Base-by-base conservation (phyloP, 2,329 filamentous ascomycete species). In the Zasmidium cellare region DNA sequence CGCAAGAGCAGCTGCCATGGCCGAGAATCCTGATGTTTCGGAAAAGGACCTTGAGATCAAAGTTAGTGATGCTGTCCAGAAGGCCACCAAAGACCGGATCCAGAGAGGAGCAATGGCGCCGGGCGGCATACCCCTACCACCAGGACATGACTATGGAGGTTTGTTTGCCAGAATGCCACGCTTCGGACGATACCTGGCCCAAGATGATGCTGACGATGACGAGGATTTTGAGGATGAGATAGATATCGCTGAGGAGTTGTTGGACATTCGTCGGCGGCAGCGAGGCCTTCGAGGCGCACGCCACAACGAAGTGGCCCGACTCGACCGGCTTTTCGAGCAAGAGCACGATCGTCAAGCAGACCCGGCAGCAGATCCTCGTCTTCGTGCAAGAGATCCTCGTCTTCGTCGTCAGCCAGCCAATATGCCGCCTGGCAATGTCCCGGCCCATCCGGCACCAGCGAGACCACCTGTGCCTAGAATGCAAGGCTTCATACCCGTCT, bases 11-110 rank as follows among this genome's bases (percentile, higher is more conserved):
- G 81, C 82, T 66, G 75, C 87, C 2, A 74, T 79, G 14, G 75
- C 79, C 20, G 80, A 86, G 28, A 82, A 91, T 61, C 87, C 88
- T 0, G 77, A 82, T 3, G 68, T 91, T n/a, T 78, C 81, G 1
- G 77, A 80, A 22, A 80, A 84, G 9, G 74, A 83, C 38, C 76
- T 91, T 14, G 76, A 82, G 46, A 79, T 91, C 61, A 78, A 80
- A 38, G 73, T 88, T 48, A 87, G 87, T 0, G 78, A 85, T 49
- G 65, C 56, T 20, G 63, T 65, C 24, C 59, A 59, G 23, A 61
- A 64, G 46, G 57, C 63, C 9, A 46, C 59, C 19, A 24, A 59
- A 47, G 59, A 58, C 24, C 62, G 60, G 28, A 53, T 59, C 16
- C 47, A 35, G 31, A 47, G 51, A 55, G 60, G 51, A 18, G 56